Evolutionary conservation across 2,329 filamentous ascomycete species (phyloP), one percentile per base, ranked within the genome.

Genomic region (Myriosclerotinia duriaeana): DNA sequence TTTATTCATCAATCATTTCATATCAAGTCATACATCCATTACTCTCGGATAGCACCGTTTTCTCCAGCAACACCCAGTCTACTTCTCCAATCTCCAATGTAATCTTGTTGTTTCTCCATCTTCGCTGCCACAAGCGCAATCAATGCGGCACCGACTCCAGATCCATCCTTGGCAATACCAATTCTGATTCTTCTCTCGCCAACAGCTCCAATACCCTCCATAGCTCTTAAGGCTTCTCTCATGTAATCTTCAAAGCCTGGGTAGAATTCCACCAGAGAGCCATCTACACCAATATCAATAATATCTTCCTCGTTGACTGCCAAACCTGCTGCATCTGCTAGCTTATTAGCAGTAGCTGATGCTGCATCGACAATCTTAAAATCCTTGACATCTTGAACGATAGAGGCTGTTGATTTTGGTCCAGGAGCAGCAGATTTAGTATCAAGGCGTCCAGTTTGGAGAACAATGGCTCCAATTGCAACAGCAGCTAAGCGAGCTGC

Each of bases 81-180:
- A 15, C 22, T 63, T 17, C 60, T 66, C n/a, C 55, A 42, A 63
- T 66, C 52, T 22, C 67, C 67, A 26, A 72, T 36, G 58, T 72
- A 73, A 68, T 71, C 68, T 3, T 61, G 38, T 50, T 64, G 58
- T 46, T 71, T 69, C 66, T 74, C 74, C 73, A 75, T 87, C 74
- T 84, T 81, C 1, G 90, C 90, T 1, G 94, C 94, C 38, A 97
- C 91, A 61, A 97, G 85, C 62, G 95, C 95, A 79, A 98, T 98
- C 73, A 99, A 81, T 52, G 95, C 95, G 3, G 95, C 95, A 64
- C 95, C 95, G n/a, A 97, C 91, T 70, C 92, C 95, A 70, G 91
- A 95, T 58, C 95, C 95, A 77, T 99, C 95, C 83, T 97, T 97
- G 69, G 95, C 95, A 75, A 98, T 95, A 30, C 94, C 95, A 74